Evolutionary conservation across 306 rosid genomes (phyloP).

Genomic region (Glycine soja): DNA sequence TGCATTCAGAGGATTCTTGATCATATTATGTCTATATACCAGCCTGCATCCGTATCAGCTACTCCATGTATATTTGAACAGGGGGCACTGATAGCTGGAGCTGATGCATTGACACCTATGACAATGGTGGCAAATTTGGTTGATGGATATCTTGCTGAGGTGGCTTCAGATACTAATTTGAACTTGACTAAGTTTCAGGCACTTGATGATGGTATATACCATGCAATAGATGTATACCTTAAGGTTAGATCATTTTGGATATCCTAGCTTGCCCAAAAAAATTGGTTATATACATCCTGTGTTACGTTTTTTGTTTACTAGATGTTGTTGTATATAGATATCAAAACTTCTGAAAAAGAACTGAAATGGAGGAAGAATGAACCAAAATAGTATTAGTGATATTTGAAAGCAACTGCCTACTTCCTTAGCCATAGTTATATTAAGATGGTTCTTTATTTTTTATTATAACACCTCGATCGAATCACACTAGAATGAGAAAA

Average conservation of each 20-base stretch:
- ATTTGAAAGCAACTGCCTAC: conserved; percentile 1
- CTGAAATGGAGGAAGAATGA: conserved; percentile 15
- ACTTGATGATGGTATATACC: conserved; percentile 84
- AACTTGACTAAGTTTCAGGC: conserved; percentile 78
- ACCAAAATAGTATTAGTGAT: background rate
- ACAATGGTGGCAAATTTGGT: conserved; percentile 80
- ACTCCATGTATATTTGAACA: conserved; percentile 74
- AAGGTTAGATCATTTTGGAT: conserved; percentile 63
- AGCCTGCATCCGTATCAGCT: conserved; percentile 54
- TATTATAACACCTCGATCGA: too few relatives aligned
- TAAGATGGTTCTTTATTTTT: too few relatives aligned
- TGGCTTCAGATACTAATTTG: conserved; percentile 81
- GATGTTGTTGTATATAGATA: background rate
- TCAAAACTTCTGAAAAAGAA: background rate
- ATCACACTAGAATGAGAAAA: too few relatives aligned
- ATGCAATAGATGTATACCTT: conserved; percentile 84
- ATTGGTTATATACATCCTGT: conserved; percentile 1
- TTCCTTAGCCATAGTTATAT: background rate
- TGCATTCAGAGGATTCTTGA: conserved; percentile 85
- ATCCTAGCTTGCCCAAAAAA: conserved; percentile 14
- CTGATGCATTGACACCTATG: conserved; percentile 69
- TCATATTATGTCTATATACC: conserved; percentile 72
- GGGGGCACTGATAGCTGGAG: conserved; percentile 57
- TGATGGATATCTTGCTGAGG: conserved; percentile 89
- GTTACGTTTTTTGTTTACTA: conserved; percentile 3